Evolutionary conservation across 208 protist species (phyloP).

Genomic region (Acanthamoeba comandoni): DNA sequence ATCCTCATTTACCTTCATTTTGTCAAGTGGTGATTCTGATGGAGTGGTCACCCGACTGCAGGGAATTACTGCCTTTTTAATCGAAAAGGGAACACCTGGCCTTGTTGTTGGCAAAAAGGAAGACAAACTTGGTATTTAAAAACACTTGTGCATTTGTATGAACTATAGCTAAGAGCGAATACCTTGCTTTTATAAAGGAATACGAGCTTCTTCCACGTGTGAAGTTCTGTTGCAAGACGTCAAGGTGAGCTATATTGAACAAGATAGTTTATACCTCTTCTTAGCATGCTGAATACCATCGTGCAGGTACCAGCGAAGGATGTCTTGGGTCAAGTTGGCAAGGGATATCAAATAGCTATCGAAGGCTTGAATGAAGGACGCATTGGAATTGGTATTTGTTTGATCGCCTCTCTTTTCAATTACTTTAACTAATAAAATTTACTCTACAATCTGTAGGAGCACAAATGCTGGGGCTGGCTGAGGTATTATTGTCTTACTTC

Average conservation of each 20-base stretch:
- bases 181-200: constrained; percentile 84
- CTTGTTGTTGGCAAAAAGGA: constrained; percentile 94
- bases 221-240: constrained; percentile 93
- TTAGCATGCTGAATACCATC: neutral
- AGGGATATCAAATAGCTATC: constrained; percentile 96
- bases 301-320: constrained; percentile 8
- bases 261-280: neutral
- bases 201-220: constrained; percentile 94
- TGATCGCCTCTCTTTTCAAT: neutral
- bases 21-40: neutral
- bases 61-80: constrained; percentile 96
- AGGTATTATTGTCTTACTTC: constrained; percentile 91
- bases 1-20: neutral
- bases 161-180: neutral
- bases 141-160: neutral
- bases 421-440: neutral
- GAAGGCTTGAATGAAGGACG: constrained; percentile 94
- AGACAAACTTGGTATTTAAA: constrained; percentile 91
- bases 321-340: constrained; percentile 86
- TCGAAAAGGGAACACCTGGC: constrained; percentile 92
- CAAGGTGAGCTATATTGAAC: neutral
- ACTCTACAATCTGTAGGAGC: constrained; percentile 76
- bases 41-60: neutral
- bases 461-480: constrained; percentile 94
- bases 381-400: constrained; percentile 92